Evolutionary conservation across 805 yeast genomes (phyloP).

Genomic region (Lipomyces lipofer): DNA sequence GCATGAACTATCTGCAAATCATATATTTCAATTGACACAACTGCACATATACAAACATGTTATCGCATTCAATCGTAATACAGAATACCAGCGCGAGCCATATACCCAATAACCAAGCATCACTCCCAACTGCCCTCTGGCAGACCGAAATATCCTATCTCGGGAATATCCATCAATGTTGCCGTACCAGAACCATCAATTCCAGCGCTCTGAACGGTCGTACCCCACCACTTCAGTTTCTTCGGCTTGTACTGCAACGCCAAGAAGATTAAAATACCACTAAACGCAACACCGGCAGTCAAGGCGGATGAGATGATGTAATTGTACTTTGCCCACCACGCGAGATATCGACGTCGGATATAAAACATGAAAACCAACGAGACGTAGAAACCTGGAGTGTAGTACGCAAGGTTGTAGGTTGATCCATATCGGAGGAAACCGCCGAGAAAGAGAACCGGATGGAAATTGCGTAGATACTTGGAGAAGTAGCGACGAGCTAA

Average conservation of each 20-base stretch:
- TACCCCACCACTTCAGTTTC: conserved; percentile 66
- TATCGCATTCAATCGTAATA: too few relatives aligned
- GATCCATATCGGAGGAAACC: conserved; percentile 23
- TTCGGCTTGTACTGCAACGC: conserved; percentile 46
- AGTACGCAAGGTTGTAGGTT: conserved; percentile 31
- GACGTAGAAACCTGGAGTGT: conserved; percentile 43
- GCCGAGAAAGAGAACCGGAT: conserved; percentile 28
- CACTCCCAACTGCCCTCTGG: background rate
- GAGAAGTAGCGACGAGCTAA: conserved; percentile 11
- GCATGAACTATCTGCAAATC: too few relatives aligned
- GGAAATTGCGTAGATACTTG: conserved; percentile 8
- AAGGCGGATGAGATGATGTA: conserved; percentile 64
- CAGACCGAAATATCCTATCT: conserved; percentile 10
- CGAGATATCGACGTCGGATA: conserved; percentile 6
- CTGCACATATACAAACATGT: too few relatives aligned
- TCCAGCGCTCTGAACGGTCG: conserved; percentile 30
- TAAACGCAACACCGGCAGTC: conserved; percentile 64
- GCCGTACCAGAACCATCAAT: conserved; percentile 12
- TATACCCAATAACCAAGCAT: too few relatives aligned
- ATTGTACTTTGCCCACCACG: conserved; percentile 34
- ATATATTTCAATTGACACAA: too few relatives aligned
- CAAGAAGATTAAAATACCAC: conserved; percentile 58
- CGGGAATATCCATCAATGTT: conserved; percentile 6
- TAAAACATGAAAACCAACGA: conserved; percentile 5
- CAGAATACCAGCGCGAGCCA: too few relatives aligned